These are phyloP conservation scores for Diutina sp. DNA, from an alignment of 1,139 yeast species.

Conservation along the genomic window DNA sequence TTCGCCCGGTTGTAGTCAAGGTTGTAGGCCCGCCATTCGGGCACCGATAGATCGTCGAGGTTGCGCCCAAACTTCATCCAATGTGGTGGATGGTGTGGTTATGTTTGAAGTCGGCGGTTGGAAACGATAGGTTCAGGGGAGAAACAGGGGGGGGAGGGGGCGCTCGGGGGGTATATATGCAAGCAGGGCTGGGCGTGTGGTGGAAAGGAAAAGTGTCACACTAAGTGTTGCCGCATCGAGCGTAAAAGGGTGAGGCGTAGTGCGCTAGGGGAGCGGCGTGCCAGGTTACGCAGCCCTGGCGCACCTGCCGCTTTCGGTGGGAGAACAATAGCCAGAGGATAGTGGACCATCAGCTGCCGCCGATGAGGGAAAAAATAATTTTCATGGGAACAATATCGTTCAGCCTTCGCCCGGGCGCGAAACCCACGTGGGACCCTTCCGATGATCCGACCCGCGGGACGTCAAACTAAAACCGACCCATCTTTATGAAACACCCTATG, in stretches of 20 bases:
- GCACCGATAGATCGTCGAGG: constrained; percentile 60
- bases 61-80: constrained; percentile 80
- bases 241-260: not conserved
- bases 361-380: not conserved
- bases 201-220: not conserved
- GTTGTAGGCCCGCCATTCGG: constrained; percentile 80
- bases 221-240: not conserved
- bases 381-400: not conserved
- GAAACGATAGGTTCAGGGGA: not conserved
- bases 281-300: not conserved
- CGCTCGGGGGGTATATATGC: not conserved
- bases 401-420: not conserved
- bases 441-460: not conserved
- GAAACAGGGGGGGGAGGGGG: not conserved
- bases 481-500: too few species aligned
- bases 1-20: constrained; percentile 74
- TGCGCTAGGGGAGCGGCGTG: not conserved
- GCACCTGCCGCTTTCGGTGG: too few species aligned
- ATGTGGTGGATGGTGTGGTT: not conserved
- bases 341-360: too few species aligned
- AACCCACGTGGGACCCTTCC: not conserved
- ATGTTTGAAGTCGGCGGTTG: not conserved
- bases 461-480: too few species aligned
- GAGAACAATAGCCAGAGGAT: too few species aligned
- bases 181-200: not conserved